Percentiles rank a stretch among this genome's conserved stretches.
Evolutionary conservation across 768 basidiomycete genomes (phyloP).

Genomic region (Tricholomella constricta): DNA sequence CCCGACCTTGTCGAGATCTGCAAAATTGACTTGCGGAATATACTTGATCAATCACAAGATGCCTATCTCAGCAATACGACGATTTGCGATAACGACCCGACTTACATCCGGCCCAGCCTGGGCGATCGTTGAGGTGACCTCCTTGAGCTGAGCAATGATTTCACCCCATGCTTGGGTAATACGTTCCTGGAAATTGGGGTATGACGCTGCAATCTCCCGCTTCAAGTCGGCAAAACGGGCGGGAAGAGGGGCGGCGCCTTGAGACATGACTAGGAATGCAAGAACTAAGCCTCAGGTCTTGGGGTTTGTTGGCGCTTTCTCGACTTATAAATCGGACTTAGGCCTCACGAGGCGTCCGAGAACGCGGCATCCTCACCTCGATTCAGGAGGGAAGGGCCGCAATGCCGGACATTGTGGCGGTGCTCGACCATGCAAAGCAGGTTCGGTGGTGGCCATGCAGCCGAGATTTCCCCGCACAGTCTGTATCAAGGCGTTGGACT

Average conservation of each 20-base stretch:
- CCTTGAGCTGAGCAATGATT: constrained; percentile 52
- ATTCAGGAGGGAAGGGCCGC: not conserved
- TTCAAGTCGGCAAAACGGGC: constrained; percentile 61
- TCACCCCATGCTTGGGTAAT: constrained; percentile 60
- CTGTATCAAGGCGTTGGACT: no score
- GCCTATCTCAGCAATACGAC: not conserved
- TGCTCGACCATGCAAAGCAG: no score
- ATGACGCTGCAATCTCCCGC: constrained; percentile 50
- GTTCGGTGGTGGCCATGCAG: no score
- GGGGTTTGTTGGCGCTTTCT: not conserved
- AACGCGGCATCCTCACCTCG: not conserved
- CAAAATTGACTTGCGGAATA: constrained; percentile 63
- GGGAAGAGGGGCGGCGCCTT: constrained; percentile 30
- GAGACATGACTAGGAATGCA: constrained; percentile 5
- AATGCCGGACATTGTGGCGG: not conserved
- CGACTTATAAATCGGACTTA: not conserved
- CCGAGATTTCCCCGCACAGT: constrained; percentile 12
- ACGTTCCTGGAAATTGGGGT: constrained; percentile 52
- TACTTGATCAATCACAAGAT: constrained; percentile 37
- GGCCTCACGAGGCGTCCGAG: not conserved
- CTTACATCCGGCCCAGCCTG: constrained; percentile 52
- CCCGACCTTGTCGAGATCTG: constrained; percentile 49
- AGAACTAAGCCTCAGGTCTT: not conserved
- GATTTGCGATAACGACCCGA: not conserved
- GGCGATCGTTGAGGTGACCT: constrained; percentile 45